Conservation (phyloP, 2,329 filamentous ascomycete species). For the Aspergillus vadensis region DNA sequence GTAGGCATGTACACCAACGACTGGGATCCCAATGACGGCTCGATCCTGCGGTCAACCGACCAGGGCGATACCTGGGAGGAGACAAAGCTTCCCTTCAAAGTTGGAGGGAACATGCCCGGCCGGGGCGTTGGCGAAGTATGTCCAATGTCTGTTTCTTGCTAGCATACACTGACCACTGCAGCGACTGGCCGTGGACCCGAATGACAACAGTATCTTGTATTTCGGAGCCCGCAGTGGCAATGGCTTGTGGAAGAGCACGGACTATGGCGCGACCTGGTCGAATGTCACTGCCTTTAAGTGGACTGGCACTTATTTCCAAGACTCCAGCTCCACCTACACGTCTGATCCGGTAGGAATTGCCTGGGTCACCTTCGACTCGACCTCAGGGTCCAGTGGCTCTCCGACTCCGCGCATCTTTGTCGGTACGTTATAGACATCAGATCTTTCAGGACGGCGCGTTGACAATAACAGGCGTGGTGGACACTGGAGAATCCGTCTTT, state of each 20-base stretch:
- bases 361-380: slow-evolving; percentile 60
- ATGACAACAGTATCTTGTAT: slow-evolving; percentile 59
- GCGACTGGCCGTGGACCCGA: slow-evolving; percentile 60
- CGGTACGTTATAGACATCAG: slow-evolving; percentile 37
- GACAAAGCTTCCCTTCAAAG: slow-evolving; percentile 58
- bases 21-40: slow-evolving; percentile 60
- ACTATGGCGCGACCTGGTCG: slow-evolving; percentile 57
- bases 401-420: slow-evolving; percentile 61
- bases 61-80: slow-evolving; percentile 56
- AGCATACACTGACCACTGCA: not conserved
- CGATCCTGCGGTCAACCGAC: slow-evolving; percentile 58
- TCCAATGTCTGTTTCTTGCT: not conserved
- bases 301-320: slow-evolving; percentile 46
- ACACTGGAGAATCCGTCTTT: slow-evolving; percentile 58
- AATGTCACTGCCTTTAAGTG: slow-evolving; percentile 57
- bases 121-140: slow-evolving; percentile 57
- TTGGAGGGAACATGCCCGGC: slow-evolving; percentile 64
- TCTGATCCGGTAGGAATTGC: slow-evolving; percentile 53
- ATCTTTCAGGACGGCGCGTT: not conserved
- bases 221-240: slow-evolving; percentile 62
- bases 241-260: slow-evolving; percentile 60
- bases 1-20: slow-evolving; percentile 62
- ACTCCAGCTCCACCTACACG: slow-evolving; percentile 51
- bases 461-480: slow-evolving; percentile 37
- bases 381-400: slow-evolving; percentile 48